phyloP scores from a whole-genome alignment of 495 filamentous ascomycete species.

The Hypoxylon subgilvum region DNA sequence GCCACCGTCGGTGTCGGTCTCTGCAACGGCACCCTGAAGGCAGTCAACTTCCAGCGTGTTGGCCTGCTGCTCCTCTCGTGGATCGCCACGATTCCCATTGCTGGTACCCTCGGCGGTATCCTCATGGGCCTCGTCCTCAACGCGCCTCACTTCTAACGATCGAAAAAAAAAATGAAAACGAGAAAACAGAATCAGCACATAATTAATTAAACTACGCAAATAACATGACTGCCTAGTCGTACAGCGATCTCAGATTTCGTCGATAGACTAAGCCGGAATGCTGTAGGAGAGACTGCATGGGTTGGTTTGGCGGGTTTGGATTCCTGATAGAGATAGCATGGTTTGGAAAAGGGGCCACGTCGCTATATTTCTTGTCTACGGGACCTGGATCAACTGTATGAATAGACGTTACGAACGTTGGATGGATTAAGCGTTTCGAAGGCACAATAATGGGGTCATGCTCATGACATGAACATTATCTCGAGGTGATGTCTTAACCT shows the following conservation, averaged over 20 bases:
- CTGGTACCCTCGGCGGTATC: slow-evolving; percentile 64
- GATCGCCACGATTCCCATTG: slow-evolving; percentile 68
- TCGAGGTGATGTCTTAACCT: too few relatives aligned
- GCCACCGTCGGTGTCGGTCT: slow-evolving; percentile 64
- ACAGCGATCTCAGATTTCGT: not conserved
- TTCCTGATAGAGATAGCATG: slow-evolving; percentile 11
- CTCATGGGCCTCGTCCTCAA: slow-evolving; percentile 69
- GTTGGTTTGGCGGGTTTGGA: not conserved
- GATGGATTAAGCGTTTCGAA: too few relatives aligned
- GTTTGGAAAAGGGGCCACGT: not conserved
- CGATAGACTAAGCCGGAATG: too few relatives aligned
- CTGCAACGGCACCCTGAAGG: slow-evolving; percentile 62
- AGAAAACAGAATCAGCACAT: too few relatives aligned
- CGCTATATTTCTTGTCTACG: too few relatives aligned
- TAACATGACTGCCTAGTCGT: not conserved
- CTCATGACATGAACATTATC: too few relatives aligned
- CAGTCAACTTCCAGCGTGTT: slow-evolving; percentile 69
- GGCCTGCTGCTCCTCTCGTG: slow-evolving; percentile 57
- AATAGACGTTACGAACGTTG: too few relatives aligned
- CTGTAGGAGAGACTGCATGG: not conserved
- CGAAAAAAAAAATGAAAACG: not conserved
- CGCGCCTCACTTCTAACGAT: slow-evolving; percentile 62
- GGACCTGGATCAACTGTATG: too few relatives aligned
- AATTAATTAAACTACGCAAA: not conserved
- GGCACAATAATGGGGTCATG: too few relatives aligned